Base-by-base conservation (phyloP, 1,139 yeast genomes). In the Arxiozyma heterogenica region DNA sequence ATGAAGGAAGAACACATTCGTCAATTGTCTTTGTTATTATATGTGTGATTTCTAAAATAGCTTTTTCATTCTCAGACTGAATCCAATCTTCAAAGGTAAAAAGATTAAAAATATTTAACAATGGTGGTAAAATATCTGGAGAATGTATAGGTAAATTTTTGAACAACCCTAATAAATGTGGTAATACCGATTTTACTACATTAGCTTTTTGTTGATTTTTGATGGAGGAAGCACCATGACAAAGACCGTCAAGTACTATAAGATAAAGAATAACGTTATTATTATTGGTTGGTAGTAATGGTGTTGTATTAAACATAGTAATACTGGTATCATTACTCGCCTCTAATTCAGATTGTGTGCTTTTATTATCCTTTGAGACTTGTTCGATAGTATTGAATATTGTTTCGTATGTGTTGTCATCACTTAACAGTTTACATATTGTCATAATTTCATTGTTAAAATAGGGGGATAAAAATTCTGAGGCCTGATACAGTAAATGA, bases 11-110 rank as follows among this genome's bases (percentile, higher is more conserved):
- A 38, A 56, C 53, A 6, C 60, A 51, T 42, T 64, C 65, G 18
- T 54, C 57, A 30, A 66, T 65, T 8, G 57, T 56, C 46, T 59
- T 62, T 18, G 61, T 52, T 9, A 66, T 55, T 41, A 57, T 57
- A 7, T 57, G 57, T n/a, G 58, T 54, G 15, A 64, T 58, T 11
- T 55, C 58, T 9, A 51, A 49, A 25, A 67, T 49, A 23, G 53
- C 58, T 23, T 59, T 58, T 49, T 65, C 68, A 49, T 52, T 53
- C 3, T 66, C 67, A 25, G 58, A 53, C 25, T 63, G 59, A 25
- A 63, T 60, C 71, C 71, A 67, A 42, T 65, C 69, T 44, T 66
- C 70, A 51, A 58, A 59, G 2, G 57, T 48, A 51, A 66, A 66
- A 43, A 66, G 51, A 25, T 57, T 58, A 43, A 64, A 60, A 11